Evolutionary conservation across 192 early-diverging fungal species (phyloP).

Genomic region (Coemansia sp.): DNA sequence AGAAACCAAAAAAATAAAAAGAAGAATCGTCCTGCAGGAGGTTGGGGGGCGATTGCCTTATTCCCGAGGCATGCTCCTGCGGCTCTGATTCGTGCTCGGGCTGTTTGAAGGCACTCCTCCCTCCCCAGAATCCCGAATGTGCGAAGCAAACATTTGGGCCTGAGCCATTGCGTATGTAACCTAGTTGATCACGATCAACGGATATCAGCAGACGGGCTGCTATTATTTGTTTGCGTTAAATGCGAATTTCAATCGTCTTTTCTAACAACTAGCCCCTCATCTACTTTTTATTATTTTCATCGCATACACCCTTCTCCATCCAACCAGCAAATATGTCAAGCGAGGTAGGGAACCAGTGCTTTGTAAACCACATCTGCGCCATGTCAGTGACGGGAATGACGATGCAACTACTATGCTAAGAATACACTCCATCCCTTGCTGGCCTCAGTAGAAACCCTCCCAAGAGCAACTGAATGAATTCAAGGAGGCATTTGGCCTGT

Average conservation of each 20-base stretch:
- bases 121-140: too few relatives aligned
- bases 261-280: not conserved
- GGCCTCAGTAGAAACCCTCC: slow-evolving; percentile 26
- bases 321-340: slow-evolving; percentile 2
- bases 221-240: not conserved
- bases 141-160: too few relatives aligned
- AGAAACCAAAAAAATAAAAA: not conserved
- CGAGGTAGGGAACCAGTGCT: slow-evolving; percentile 11
- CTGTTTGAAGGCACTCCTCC: too few relatives aligned
- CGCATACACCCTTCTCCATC: not conserved
- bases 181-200: not conserved
- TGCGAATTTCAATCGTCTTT: not conserved
- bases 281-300: not conserved
- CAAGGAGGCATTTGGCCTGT: slow-evolving; percentile 79
- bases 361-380: not conserved
- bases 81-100: not conserved
- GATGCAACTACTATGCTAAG: not conserved
- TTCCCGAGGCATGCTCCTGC: slow-evolving; percentile 3
- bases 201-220: not conserved
- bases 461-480: slow-evolving; percentile 61
- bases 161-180: too few relatives aligned
- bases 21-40: not conserved
- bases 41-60: not conserved
- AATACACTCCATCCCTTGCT: not conserved
- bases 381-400: not conserved